phyloP scores from a whole-genome alignment of 2,329 filamentous ascomycete genomes.

The Paecilomyces fulvus region DNA sequence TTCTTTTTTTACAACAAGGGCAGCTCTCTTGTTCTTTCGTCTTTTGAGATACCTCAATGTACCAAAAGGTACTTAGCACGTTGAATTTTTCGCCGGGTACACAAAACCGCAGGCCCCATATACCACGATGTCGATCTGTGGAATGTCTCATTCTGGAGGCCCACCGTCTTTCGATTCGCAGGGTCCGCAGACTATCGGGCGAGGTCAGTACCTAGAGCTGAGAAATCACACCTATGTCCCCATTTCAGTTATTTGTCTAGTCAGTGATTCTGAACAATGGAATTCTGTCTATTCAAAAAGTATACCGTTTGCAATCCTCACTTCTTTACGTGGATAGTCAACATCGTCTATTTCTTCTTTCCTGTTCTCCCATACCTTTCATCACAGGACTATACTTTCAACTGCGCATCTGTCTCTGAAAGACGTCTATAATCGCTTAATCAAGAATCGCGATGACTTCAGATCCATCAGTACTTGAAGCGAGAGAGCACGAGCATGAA shows the following conservation, averaged over 20 bases:
- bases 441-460: background rate
- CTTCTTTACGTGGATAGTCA: background rate
- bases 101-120: slow-evolving; percentile 2
- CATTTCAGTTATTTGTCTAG: background rate
- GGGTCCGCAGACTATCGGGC: background rate
- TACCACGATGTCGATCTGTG: background rate
- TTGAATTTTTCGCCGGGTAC: slow-evolving; percentile 2
- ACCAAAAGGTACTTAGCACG: background rate
- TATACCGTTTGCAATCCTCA: background rate
- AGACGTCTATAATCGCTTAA: background rate
- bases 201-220: background rate
- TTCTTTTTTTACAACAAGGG: slow-evolving; percentile 2
- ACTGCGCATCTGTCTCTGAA: background rate
- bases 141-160: background rate
- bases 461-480: background rate
- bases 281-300: background rate
- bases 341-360: background rate
- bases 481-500: background rate
- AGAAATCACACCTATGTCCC: background rate
- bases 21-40: slow-evolving; percentile 2
- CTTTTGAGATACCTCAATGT: background rate
- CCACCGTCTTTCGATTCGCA: background rate
- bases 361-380: background rate
- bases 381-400: background rate
- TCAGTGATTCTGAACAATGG: background rate